Percentiles rank a stretch among this genome's conserved stretches.
Evolutionary conservation across 1,284 basidiomycete species (phyloP).

Genomic region (Caloboletus firmus): DNA sequence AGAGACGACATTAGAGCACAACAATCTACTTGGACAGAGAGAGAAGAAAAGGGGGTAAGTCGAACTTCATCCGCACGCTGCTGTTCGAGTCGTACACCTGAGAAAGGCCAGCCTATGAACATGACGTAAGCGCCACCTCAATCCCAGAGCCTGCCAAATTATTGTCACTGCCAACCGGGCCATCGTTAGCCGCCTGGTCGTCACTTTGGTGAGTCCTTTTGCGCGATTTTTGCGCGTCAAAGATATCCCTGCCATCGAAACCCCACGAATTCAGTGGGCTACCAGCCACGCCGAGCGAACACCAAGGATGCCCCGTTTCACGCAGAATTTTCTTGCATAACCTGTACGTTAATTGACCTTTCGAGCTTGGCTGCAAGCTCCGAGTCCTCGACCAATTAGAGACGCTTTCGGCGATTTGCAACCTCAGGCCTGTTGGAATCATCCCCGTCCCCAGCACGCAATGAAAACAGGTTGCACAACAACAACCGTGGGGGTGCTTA

Average conservation of each 20-base stretch:
- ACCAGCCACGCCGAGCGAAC: not conserved
- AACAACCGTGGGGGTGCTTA: not conserved
- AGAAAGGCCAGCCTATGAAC: constrained; percentile 16
- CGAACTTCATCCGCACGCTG: constrained; percentile 23
- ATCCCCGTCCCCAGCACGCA: too few species aligned
- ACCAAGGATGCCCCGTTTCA: not conserved
- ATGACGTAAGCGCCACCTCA: constrained; percentile 28
- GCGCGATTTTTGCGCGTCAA: constrained; percentile 6
- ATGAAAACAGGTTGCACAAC: not conserved
- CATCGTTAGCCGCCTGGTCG: not conserved
- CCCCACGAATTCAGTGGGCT: constrained; percentile 4
- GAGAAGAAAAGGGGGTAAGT: constrained; percentile 35
- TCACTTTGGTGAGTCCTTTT: constrained; percentile 4
- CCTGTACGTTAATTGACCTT: not conserved
- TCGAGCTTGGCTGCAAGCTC: not conserved
- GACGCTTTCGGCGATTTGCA: not conserved
- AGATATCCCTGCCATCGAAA: not conserved
- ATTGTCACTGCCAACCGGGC: constrained; percentile 8
- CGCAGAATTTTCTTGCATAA: not conserved
- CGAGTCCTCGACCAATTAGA: not conserved
- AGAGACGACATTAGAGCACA: constrained; percentile 31
- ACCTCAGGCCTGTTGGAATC: not conserved
- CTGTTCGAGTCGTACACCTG: constrained; percentile 18
- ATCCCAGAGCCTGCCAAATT: constrained; percentile 17
- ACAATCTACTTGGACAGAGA: constrained; percentile 37